These are phyloP conservation scores for Gastrodia elata DNA, from an alignment of 106 monocot species.

Conservation along the genomic window DNA sequence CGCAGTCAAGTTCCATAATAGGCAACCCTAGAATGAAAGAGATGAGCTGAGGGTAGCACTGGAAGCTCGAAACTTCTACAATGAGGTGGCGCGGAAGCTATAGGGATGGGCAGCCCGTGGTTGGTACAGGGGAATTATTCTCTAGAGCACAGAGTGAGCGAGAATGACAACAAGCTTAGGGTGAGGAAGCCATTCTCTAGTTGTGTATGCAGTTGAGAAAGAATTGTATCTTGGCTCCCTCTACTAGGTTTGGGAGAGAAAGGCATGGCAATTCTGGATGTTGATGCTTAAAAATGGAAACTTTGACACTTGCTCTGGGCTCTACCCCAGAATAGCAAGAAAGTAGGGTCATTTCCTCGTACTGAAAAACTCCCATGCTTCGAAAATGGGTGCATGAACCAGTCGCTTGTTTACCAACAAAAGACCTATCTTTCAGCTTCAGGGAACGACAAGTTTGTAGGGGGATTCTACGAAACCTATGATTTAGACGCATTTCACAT, in stretches of 20 bases:
- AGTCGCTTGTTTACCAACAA: slow-evolving; percentile 46
- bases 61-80: slow-evolving; percentile 92
- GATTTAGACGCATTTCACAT: background rate
- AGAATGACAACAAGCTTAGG: slow-evolving; percentile 37
- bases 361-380: slow-evolving; percentile 54
- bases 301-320: slow-evolving; percentile 41
- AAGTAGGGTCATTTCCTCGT: slow-evolving; percentile 38
- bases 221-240: slow-evolving; percentile 53
- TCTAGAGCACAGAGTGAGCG: slow-evolving; percentile 38
- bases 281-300: slow-evolving; percentile 82
- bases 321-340: slow-evolving; percentile 54
- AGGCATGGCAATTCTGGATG: slow-evolving; percentile 83
- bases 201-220: slow-evolving; percentile 55
- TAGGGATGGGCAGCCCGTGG: slow-evolving; percentile 77
- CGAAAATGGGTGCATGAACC: slow-evolving; percentile 75
- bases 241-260: slow-evolving; percentile 33
- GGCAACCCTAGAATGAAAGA: slow-evolving; percentile 86
- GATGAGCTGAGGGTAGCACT: slow-evolving; percentile 72
- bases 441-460: background rate
- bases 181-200: slow-evolving; percentile 32
- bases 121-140: slow-evolving; percentile 16
- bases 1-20: slow-evolving; percentile 22
- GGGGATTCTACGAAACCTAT: background rate
- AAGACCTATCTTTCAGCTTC: slow-evolving; percentile 17
- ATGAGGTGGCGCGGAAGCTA: slow-evolving; percentile 80